phyloP scores from a whole-genome alignment of 306 rosid genomes.

The Geum urbanum region DNA sequence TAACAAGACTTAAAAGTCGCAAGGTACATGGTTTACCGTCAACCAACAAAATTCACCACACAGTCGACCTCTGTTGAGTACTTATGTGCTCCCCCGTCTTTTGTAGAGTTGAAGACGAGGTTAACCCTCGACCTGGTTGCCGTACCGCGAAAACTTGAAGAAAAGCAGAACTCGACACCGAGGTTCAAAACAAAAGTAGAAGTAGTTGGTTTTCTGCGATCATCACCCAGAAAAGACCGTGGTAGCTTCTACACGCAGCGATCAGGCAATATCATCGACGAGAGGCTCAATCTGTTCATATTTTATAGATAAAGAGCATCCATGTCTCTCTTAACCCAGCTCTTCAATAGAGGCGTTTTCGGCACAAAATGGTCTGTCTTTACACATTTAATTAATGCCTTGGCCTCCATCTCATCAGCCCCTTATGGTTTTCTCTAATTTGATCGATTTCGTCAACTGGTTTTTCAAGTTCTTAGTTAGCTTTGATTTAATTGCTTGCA shows the following conservation, averaged over 20 bases:
- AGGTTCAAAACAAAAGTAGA: neutral
- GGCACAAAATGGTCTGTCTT: conserved; percentile 72
- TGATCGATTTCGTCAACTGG: neutral
- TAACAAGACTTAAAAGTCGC: no score
- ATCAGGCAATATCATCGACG: neutral
- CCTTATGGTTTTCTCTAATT: neutral
- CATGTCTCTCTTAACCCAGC: conserved; percentile 93
- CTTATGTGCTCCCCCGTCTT: no score
- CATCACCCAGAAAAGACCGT: neutral
- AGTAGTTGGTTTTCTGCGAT: neutral
- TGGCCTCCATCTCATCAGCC: neutral
- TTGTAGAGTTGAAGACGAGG: no score
- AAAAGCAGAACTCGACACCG: conserved; percentile 1
- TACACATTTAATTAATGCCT: neutral
- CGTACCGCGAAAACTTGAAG: neutral
- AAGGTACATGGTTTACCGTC: no score
- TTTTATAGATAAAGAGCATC: neutral
- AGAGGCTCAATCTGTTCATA: neutral
- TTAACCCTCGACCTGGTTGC: no score
- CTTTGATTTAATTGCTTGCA: neutral
- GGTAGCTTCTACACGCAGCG: neutral
- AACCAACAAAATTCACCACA: no score
- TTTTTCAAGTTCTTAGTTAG: neutral
- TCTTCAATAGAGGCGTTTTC: conserved; percentile 87
- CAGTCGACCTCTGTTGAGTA: no score